Base-by-base conservation (phyloP, 2,329 filamentous ascomycete genomes). In the Scedosporium boydii region DNA sequence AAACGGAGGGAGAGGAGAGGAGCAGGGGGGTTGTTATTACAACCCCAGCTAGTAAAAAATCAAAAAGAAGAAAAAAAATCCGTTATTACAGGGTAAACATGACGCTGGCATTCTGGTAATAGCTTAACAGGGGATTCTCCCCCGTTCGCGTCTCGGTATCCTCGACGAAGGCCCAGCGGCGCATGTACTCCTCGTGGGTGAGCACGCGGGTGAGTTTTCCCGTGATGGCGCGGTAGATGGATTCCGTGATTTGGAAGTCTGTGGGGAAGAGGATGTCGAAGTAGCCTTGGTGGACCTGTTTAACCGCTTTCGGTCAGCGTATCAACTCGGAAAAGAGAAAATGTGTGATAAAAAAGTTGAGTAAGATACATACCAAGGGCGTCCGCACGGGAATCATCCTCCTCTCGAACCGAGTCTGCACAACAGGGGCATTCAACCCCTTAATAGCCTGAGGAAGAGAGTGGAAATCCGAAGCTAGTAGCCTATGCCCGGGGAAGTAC, bases 241-340 rank as follows among this genome's bases (percentile, higher is more conserved):
- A 87, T 75, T 98, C 92, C 75, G 95, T 88, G 67, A 96, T 88
- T 65, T 84, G 82, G 72, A 99, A 99, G 75, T 99, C 89, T 10
- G 95, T 99, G 0, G 95, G 95, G 77, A 99, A 99, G 72, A 99
- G 87, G 69, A 99, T 97, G 73, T 99, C 96, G 72, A 99, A 99
- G 76, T 96, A 98, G 56, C 95, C 96, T 78, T 99, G 96, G 73
- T 98, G 93, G 58, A 97, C 91, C 91, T 96, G 66, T 23, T 48
- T 42, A 62, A 42, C 21, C 21, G 23, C 34, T 55, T 12, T 10
- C 38, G 9, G 14, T 23, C 5, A 48, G 68, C 46, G 65, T 63
- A 34, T 56, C 6, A 10, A 7, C 53, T 62, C 48, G 34, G 12
- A 0, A 21, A 3, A 48, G 12, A 26, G 10, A 46, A 46, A 10